Evolutionary conservation across 2,329 filamentous ascomycete species (phyloP).

Genomic region (Botrytis hyacinthi): DNA sequence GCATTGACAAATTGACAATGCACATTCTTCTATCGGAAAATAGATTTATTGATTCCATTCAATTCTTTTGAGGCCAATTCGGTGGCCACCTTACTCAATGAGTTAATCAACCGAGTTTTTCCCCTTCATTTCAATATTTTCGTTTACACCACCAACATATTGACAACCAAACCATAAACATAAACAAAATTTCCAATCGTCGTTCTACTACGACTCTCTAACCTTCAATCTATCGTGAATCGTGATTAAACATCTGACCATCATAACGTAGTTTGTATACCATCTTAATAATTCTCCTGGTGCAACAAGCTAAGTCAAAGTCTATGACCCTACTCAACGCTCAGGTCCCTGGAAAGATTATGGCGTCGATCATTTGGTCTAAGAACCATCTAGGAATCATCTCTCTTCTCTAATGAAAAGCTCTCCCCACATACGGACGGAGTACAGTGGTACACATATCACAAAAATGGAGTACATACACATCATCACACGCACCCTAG

Average conservation of each 20-base stretch:
- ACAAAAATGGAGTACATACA: constrained; percentile 3
- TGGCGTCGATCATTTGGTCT: constrained; percentile 1
- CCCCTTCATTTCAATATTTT: not conserved
- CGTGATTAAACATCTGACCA: not conserved
- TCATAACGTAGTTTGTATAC: not conserved
- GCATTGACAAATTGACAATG: not conserved
- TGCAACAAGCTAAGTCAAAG: not conserved
- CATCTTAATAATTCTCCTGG: not conserved
- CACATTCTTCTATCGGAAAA: not conserved
- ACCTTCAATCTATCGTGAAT: not conserved
- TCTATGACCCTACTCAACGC: not conserved
- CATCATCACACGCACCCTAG: constrained; percentile 8
- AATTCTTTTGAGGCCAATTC: not conserved
- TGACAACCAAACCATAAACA: not conserved
- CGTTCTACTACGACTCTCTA: not conserved
- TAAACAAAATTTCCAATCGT: not conserved
- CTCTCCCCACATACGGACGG: constrained; percentile 1
- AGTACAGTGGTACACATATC: not conserved
- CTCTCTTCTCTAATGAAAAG: not conserved
- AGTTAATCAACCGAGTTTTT: not conserved
- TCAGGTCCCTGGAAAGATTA: constrained; percentile 10
- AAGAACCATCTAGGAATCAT: not conserved
- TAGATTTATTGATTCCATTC: not conserved
- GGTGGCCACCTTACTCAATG: not conserved
- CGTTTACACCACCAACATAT: not conserved